These are phyloP conservation scores for Cylindrodendrum hubeiense DNA, from an alignment of 2,329 filamentous ascomycete genomes.

Conservation along the genomic window DNA sequence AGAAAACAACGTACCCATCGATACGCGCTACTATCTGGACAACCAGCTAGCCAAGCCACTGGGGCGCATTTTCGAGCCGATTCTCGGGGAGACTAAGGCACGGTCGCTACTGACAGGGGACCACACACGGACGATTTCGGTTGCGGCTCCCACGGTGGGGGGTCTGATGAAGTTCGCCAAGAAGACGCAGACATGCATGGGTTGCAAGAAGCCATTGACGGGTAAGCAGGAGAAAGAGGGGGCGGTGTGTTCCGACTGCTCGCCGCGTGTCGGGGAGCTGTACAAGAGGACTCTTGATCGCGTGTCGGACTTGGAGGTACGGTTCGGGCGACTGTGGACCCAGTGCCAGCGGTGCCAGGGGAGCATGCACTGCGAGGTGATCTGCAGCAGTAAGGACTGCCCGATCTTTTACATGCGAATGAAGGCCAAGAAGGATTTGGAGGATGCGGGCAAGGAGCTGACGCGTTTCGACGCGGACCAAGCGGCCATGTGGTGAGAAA, in stretches of 20 bases:
- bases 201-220: slow-evolving; percentile 95
- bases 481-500: slow-evolving; percentile 69
- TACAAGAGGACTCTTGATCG: slow-evolving; percentile 93
- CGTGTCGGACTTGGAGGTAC: slow-evolving; percentile 91
- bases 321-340: slow-evolving; percentile 95
- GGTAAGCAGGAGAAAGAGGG: slow-evolving; percentile 83
- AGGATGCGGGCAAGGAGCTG: slow-evolving; percentile 93
- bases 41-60: slow-evolving; percentile 98
- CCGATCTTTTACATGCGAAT: slow-evolving; percentile 99
- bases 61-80: slow-evolving; percentile 96
- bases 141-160: slow-evolving; percentile 90
- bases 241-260: slow-evolving; percentile 89
- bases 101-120: slow-evolving; percentile 88
- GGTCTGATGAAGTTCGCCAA: slow-evolving; percentile 99
- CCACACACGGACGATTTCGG: slow-evolving; percentile 93
- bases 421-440: slow-evolving; percentile 99
- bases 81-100: slow-evolving; percentile 93
- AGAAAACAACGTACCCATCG: slow-evolving; percentile 97
- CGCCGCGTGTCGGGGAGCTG: slow-evolving; percentile 87
- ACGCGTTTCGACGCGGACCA: slow-evolving; percentile 89
- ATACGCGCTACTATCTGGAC: slow-evolving; percentile 98
- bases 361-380: slow-evolving; percentile 98
- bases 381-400: slow-evolving; percentile 95
- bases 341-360: slow-evolving; percentile 98
- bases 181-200: slow-evolving; percentile 98